Percentiles rank a stretch among this genome's conserved stretches.
These are phyloP conservation scores for Phytophthora capsici DNA, from an alignment of 352 stramenopile genomes.

Conservation along the genomic window DNA sequence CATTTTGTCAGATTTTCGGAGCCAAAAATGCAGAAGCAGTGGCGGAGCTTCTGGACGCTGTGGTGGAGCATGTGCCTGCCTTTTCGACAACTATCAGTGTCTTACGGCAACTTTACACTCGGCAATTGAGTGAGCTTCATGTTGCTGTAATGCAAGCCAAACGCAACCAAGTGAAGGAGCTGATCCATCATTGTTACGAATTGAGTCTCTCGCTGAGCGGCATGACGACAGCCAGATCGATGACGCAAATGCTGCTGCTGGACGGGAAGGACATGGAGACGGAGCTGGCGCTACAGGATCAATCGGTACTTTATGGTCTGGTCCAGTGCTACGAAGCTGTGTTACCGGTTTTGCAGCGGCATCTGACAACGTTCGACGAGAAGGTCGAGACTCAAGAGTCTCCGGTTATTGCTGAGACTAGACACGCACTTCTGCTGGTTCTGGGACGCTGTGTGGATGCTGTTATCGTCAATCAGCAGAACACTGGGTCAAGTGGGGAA, in stretches of 20 bases:
- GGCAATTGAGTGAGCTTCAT: slow-evolving; percentile 54
- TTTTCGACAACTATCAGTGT: slow-evolving; percentile 30
- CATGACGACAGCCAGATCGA: slow-evolving; percentile 24
- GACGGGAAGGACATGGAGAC: slow-evolving; percentile 36
- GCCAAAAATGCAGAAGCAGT: slow-evolving; percentile 41
- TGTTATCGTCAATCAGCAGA: slow-evolving; percentile 42
- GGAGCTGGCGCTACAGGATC: slow-evolving; percentile 26
- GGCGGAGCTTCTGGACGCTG: slow-evolving; percentile 31
- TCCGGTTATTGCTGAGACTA: slow-evolving; percentile 53
- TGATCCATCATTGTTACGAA: slow-evolving; percentile 55
- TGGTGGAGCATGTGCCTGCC: slow-evolving; percentile 19
- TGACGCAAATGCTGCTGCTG: slow-evolving; percentile 44
- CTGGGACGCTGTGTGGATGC: slow-evolving; percentile 34
- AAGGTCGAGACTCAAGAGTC: slow-evolving; percentile 31
- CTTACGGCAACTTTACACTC: slow-evolving; percentile 46
- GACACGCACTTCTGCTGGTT: slow-evolving; percentile 53
- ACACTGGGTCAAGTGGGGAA: slow-evolving; percentile 34
- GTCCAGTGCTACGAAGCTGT: slow-evolving; percentile 67
- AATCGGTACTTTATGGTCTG: slow-evolving; percentile 58
- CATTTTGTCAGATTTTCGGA: slow-evolving; percentile 69
- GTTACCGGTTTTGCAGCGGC: slow-evolving; percentile 53
- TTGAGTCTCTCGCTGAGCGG: slow-evolving; percentile 44
- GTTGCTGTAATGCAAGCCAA: slow-evolving; percentile 26
- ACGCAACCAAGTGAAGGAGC: slow-evolving; percentile 44
- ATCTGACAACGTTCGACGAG: slow-evolving; percentile 53